These are phyloP conservation scores for Setomelanomma holmii DNA, from an alignment of 2,329 filamentous ascomycete species.

Conservation along the genomic window DNA sequence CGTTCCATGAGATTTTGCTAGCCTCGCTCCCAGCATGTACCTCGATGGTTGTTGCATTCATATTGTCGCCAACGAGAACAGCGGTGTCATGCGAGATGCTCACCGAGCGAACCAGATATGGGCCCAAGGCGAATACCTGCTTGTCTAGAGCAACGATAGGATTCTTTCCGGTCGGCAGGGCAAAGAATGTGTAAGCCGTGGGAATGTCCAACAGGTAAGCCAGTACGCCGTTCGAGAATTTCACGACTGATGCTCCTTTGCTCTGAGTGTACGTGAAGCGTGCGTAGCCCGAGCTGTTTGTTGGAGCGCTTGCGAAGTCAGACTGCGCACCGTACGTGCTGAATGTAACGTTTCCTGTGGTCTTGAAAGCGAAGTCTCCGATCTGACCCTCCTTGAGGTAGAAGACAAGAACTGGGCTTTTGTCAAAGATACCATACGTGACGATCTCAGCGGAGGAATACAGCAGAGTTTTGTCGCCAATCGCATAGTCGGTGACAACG, in stretches of 20 bases:
- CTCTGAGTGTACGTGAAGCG: slow-evolving; percentile 58
- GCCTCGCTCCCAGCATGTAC: slow-evolving; percentile 40
- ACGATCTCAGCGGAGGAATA: slow-evolving; percentile 62
- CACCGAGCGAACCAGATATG: slow-evolving; percentile 50
- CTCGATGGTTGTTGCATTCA: slow-evolving; percentile 53
- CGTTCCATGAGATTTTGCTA: slow-evolving; percentile 56
- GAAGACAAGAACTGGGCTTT: slow-evolving; percentile 56
- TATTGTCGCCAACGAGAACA: slow-evolving; percentile 57
- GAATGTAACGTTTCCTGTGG: slow-evolving; percentile 49
- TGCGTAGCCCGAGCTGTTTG: slow-evolving; percentile 21
- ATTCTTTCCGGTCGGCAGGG: slow-evolving; percentile 56
- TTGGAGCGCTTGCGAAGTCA: slow-evolving; percentile 38
- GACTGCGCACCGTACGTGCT: slow-evolving; percentile 50
- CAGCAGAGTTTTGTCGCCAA: slow-evolving; percentile 57
- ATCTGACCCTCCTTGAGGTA: slow-evolving; percentile 59
- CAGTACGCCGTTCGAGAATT: slow-evolving; percentile 59
- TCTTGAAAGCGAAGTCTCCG: slow-evolving; percentile 60
- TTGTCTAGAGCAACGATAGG: slow-evolving; percentile 55
- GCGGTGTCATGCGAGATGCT: slow-evolving; percentile 49
- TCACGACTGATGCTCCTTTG: slow-evolving; percentile 55
- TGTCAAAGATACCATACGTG: slow-evolving; percentile 58
- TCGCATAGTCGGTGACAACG: slow-evolving; percentile 60
- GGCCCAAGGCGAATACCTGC: slow-evolving; percentile 49
- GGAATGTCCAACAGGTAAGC: slow-evolving; percentile 61
- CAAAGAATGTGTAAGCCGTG: slow-evolving; percentile 65